These are phyloP conservation scores for Dactylellina leptospora DNA, from an alignment of 2,329 filamentous ascomycete species.

Conservation along the genomic window DNA sequence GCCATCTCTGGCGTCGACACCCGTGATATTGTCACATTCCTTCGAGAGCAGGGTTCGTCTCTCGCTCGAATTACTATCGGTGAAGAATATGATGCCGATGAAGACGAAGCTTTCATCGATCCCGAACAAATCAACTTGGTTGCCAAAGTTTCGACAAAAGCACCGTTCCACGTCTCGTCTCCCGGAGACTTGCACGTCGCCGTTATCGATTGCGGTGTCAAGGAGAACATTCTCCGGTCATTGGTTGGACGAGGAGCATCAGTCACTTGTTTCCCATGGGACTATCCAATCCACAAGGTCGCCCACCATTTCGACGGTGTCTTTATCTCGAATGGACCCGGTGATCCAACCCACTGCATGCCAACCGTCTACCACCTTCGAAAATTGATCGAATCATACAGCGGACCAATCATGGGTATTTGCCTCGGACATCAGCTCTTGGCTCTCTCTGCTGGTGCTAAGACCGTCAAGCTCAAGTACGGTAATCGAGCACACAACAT, in stretches of 20 bases:
- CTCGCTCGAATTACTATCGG: conserved; percentile 93
- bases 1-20: conserved; percentile 97
- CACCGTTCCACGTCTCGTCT: conserved; percentile 92
- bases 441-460: conserved; percentile 84
- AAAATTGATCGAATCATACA: conserved; percentile 88
- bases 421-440: conserved; percentile 97
- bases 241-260: conserved; percentile 90
- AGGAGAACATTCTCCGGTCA: conserved; percentile 98
- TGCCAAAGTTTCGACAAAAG: conserved; percentile 95
- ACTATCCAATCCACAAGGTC: conserved; percentile 98
- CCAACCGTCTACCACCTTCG: conserved; percentile 91
- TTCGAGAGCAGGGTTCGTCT: conserved; percentile 96
- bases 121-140: conserved; percentile 97
- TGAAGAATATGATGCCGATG: conserved; percentile 97
- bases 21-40: conserved; percentile 91
- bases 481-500: conserved; percentile 99
- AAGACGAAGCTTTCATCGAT: conserved; percentile 95
- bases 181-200: conserved; percentile 88
- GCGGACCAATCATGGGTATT: conserved; percentile 95
- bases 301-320: conserved; percentile 97
- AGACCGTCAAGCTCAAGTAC: conserved; percentile 98
- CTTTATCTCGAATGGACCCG: conserved; percentile 98
- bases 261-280: conserved; percentile 92
- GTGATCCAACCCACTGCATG: conserved; percentile 96
- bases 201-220: conserved; percentile 96